Base-by-base conservation (phyloP, 257 asterid genomes). In the Rubia yunnanensis region DNA sequence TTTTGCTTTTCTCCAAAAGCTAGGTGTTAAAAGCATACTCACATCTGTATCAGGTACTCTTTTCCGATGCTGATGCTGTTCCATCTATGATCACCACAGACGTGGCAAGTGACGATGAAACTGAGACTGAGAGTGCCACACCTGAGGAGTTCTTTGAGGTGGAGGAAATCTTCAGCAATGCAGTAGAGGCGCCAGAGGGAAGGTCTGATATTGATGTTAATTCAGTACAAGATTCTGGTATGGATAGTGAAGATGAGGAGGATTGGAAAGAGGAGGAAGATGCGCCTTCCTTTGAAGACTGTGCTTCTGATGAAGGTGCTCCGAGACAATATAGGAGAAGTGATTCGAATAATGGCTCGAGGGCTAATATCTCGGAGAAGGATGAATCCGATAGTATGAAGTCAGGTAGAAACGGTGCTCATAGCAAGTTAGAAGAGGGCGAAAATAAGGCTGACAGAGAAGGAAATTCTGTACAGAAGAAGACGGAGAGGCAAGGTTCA, bases 61-160 rank as follows among this genome's bases (percentile, higher is more conserved):
- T 91, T 82, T 86, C 88, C 72, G 95, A 91, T 80, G 84, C 89
- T 76, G 86, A 86, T 82, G 86, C 95, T 74, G 69, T 80, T 76
- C 81, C 82, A 50, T 83, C 88, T 73, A 72, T 77, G 58, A 63
- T 67, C 73, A 59, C 84, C 70, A 24, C 81, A 54, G 95, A 83
- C 64, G 79, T 66, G 71, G 85, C 2, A 20, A 83, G 85, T 76
- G 95, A 86, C 66, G 86, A 85, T 75, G 94, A 78, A 60, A 85
- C 60, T 68, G 97, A 86, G 79, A 64, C 79, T 66, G 98, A 84
- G 69, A 74, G 73, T 67, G 89, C 91, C 63, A 74, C 89, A 56
- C 87, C 89, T 1, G 99, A 94, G 66, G 98, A 94, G 78, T 94
- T 86, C 73, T 94, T 80, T 59, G 98, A 94, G 88, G 99, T 90